Conservation (phyloP, 352 stramenopile genomes). For the Pythium insidiosum region DNA sequence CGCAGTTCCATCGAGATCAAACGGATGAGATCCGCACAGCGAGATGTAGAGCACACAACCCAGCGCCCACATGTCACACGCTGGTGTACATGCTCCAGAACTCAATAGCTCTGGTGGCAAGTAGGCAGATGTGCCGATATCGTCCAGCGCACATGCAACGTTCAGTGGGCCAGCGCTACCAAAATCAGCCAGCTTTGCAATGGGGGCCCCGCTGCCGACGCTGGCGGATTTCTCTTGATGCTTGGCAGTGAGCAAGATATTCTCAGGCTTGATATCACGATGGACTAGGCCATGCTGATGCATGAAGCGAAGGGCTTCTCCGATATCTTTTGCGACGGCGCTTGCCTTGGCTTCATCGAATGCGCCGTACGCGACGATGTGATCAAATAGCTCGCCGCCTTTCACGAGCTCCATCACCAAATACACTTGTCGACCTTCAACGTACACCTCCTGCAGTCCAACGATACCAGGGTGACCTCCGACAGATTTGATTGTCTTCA, state of each 20-base stretch:
- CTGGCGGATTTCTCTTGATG: slow-evolving; percentile 18
- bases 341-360: slow-evolving; percentile 43
- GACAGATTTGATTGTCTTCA: slow-evolving; percentile 65
- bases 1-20: slow-evolving; percentile 83
- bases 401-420: slow-evolving; percentile 84
- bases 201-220: slow-evolving; percentile 8
- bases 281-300: slow-evolving; percentile 66
- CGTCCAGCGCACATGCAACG: slow-evolving; percentile 23
- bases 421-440: slow-evolving; percentile 66
- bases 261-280: slow-evolving; percentile 82
- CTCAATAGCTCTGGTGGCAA: slow-evolving; percentile 54
- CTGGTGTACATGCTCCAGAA: slow-evolving; percentile 40
- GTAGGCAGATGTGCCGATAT: slow-evolving; percentile 71
- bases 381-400: slow-evolving; percentile 88
- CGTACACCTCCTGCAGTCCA: slow-evolving; percentile 74
- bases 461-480: slow-evolving; percentile 85
- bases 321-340: slow-evolving; percentile 43
- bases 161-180: slow-evolving; percentile 56
- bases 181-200: slow-evolving; percentile 74
- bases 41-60: slow-evolving; percentile 94
- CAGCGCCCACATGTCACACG: slow-evolving; percentile 77
- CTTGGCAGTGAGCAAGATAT: slow-evolving; percentile 48
- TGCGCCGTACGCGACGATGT: slow-evolving; percentile 68
- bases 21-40: slow-evolving; percentile 88
- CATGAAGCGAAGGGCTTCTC: slow-evolving; percentile 56